Percentiles rank a stretch among this genome's conserved stretches.
Evolutionary conservation across 2,329 filamentous ascomycete genomes (phyloP).

Genomic region (Balansia obtecta): DNA sequence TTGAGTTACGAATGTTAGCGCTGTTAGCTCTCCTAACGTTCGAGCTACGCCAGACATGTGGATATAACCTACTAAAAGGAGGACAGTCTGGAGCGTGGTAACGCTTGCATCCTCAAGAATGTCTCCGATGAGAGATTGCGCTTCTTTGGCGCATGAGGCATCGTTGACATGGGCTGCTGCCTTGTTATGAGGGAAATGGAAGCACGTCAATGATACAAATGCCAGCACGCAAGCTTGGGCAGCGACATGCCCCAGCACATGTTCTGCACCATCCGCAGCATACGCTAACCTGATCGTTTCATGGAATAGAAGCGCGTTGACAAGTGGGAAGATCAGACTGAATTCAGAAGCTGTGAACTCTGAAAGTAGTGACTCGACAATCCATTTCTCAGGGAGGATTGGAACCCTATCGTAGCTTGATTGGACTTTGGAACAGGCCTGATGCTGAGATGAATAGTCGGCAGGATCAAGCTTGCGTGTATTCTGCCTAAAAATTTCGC

Average conservation of each 20-base stretch:
- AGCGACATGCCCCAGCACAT: slow-evolving; percentile 17
- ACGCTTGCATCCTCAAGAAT: slow-evolving; percentile 30
- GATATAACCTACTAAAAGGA: slow-evolving; percentile 32
- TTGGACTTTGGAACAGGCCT: no score
- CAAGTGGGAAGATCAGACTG: slow-evolving; percentile 33
- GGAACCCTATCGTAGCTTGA: no score
- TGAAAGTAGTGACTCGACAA: slow-evolving; percentile 16
- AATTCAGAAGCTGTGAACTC: slow-evolving; percentile 21
- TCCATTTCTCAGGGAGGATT: slow-evolving; percentile 22
- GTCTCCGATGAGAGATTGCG: slow-evolving; percentile 28
- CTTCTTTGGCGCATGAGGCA: slow-evolving; percentile 27
- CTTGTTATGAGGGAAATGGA: slow-evolving; percentile 10
- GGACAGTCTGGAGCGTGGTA: slow-evolving; percentile 29
- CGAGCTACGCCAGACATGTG: background rate
- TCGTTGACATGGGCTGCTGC: slow-evolving; percentile 20
- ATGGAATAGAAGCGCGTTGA: slow-evolving; percentile 33
- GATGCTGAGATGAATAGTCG: background rate
- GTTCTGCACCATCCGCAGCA: slow-evolving; percentile 9
- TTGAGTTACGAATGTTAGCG: background rate
- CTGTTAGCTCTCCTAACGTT: background rate
- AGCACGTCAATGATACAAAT: slow-evolving; percentile 27
- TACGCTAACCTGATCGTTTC: slow-evolving; percentile 34
- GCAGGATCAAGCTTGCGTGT: no score
- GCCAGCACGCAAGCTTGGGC: slow-evolving; percentile 35
- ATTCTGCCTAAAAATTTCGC: slow-evolving; percentile 2